A percentile compares a stretch with the other conserved stretches of the same genome.
phyloP scores from a whole-genome alignment of 352 stramenopile genomes.

The Phytopythium cucurbitacearum region DNA sequence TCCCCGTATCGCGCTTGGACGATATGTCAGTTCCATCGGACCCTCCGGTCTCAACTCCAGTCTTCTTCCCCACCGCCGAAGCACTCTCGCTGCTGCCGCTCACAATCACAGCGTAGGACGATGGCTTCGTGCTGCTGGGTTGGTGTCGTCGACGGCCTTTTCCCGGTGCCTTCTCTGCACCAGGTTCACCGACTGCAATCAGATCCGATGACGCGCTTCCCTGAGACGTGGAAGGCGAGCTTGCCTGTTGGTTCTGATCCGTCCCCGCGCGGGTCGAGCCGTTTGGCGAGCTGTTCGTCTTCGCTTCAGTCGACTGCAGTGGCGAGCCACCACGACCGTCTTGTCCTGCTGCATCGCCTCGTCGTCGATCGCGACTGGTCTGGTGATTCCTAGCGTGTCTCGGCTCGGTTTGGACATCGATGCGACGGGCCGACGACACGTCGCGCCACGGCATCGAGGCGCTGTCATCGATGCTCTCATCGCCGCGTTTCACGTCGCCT shows the following conservation, averaged over 20 bases:
- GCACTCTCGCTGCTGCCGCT: not conserved
- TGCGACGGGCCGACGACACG: conserved; percentile 1
- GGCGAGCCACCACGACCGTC: too few species aligned
- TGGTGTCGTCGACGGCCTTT: conserved; percentile 2
- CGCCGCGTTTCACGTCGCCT: conserved; percentile 17
- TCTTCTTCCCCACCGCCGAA: not conserved
- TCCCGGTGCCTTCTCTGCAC: not conserved
- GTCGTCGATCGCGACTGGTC: not conserved
- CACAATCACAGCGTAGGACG: conserved; percentile 4
- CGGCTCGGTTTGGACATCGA: conserved; percentile 3
- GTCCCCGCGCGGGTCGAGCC: too few species aligned
- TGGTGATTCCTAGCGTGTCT: not conserved
- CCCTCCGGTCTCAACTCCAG: too few species aligned
- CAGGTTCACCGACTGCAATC: not conserved
- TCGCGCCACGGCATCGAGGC: conserved; percentile 1
- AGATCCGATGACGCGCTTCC: conserved; percentile 4
- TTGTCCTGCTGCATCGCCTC: not conserved
- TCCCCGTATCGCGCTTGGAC: not conserved
- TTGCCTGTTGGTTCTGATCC: not conserved
- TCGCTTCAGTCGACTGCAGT: too few species aligned
- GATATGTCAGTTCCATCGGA: not conserved
- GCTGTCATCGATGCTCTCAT: too few species aligned
- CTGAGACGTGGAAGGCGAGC: not conserved
- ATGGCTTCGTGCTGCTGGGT: not conserved
- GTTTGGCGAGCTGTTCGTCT: too few species aligned